A percentile compares a stretch with the other conserved stretches of the same genome.
phyloP scores from a whole-genome alignment of 2,329 filamentous ascomycete species.

The Diaporthe sp. region DNA sequence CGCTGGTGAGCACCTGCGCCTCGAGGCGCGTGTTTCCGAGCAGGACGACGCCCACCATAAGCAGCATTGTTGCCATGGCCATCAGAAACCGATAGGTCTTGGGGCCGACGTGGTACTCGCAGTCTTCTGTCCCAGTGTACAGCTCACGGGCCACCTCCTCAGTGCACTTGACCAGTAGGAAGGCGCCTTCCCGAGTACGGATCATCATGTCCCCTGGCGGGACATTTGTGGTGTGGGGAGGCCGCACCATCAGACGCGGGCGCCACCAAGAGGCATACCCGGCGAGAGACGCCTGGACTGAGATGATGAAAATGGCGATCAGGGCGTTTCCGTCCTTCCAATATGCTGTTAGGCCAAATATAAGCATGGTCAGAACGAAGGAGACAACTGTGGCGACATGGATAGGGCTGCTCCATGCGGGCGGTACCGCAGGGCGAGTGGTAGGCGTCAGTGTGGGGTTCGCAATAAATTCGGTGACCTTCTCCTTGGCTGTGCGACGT shows the following conservation, averaged over 20 bases:
- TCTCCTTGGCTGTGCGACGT: conserved; percentile 51
- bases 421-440: conserved; percentile 58
- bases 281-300: conserved; percentile 62
- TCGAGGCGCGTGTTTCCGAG: conserved; percentile 72
- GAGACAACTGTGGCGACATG: conserved; percentile 65
- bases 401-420: conserved; percentile 60
- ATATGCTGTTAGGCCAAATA: conserved; percentile 54
- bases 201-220: conserved; percentile 70
- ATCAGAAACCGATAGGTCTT: conserved; percentile 64
- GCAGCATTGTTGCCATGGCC: conserved; percentile 65
- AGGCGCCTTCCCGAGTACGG: conserved; percentile 68
- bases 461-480: conserved; percentile 54
- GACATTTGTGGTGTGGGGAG: conserved; percentile 56
- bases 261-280: conserved; percentile 69
- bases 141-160: conserved; percentile 72
- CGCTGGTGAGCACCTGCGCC: conserved; percentile 68
- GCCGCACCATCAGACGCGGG: conserved; percentile 63
- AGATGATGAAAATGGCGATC: conserved; percentile 62
- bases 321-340: conserved; percentile 62
- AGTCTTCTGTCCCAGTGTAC: conserved; percentile 70
- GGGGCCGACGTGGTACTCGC: conserved; percentile 62
- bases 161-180: conserved; percentile 66
- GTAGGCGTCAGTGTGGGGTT: conserved; percentile 53
- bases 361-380: conserved; percentile 57
- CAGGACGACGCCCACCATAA: conserved; percentile 71